Percentiles rank a stretch among this genome's conserved stretches.
These are phyloP conservation scores for Vickermania ingenoplastis DNA, from an alignment of 208 protist species.

Conservation along the genomic window DNA sequence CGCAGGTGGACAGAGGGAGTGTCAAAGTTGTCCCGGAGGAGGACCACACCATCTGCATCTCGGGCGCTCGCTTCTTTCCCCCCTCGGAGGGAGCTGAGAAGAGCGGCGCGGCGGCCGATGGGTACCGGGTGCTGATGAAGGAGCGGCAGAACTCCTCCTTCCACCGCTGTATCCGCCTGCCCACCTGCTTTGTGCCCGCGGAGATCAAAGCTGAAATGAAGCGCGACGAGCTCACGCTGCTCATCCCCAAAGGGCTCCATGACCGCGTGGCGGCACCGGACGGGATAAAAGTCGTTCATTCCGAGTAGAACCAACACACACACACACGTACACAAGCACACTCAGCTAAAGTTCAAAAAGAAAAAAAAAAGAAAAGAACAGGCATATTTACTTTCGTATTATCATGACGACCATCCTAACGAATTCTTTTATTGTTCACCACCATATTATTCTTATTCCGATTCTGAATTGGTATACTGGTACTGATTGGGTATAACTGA, in stretches of 20 bases:
- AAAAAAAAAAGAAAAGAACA: no score
- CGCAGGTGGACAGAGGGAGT: slow-evolving; percentile 58
- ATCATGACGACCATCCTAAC: no score
- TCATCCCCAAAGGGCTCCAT: slow-evolving; percentile 31
- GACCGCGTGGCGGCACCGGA: background rate
- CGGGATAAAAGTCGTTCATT: background rate
- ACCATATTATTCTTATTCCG: no score
- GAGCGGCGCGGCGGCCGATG: slow-evolving; percentile 4
- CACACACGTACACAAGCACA: no score
- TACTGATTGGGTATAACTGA: no score
- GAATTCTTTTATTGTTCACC: no score
- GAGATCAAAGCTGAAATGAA: slow-evolving; percentile 44
- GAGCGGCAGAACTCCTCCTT: slow-evolving; percentile 62
- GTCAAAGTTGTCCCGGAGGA: slow-evolving; percentile 58
- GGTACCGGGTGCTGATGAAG: slow-evolving; percentile 12
- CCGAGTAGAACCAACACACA: background rate
- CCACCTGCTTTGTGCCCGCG: slow-evolving; percentile 17
- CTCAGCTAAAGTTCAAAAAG: no score
- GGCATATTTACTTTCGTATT: no score
- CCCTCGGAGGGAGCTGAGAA: slow-evolving; percentile 18
- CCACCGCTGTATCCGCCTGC: slow-evolving; percentile 68
- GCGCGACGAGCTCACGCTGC: slow-evolving; percentile 38
- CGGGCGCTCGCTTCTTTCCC: slow-evolving; percentile 39
- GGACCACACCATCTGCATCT: slow-evolving; percentile 42
- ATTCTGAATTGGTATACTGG: no score